Base-by-base conservation (phyloP, 352 stramenopile species). In the Phytophthora macrochlamydospora region DNA sequence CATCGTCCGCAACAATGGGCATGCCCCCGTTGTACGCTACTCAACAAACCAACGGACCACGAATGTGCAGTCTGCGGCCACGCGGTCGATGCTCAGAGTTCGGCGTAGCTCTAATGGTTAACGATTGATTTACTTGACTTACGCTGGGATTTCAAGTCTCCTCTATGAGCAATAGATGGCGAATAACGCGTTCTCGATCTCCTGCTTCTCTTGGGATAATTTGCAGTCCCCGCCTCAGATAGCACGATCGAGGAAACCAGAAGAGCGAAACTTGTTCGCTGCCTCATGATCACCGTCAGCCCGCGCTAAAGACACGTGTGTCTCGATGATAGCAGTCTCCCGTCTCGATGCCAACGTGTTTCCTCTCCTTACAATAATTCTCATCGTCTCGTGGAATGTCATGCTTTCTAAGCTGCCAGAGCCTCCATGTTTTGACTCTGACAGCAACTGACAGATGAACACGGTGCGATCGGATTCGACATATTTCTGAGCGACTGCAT, bases 21-120 rank as follows among this genome's bases (percentile, higher is more conserved):
- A 37, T 95, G 87, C 71, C 73, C 77, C 55, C 75, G 75, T 3
- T 95, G 87, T 62, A 95, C 87, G n/a, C 77, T 95, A 2, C 52
- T 89, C 9, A 95, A 95, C 58, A 61, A 81, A 18, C 28, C 55
- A 0, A 67, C 63, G 9, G 71, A 67, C 31, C 52, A 65, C 2
- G 61, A 43, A 11, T 95, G 85, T 55, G 81, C 64, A 4, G 87
- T 76, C 13, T 95, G 87, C 50, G 83, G 76, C 2, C 59, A 85
- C 43, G 59, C 24, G 53, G 65, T 62, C 35, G 42, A 11, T 46
- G 35, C 46, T 35, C 40, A 44, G 24, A 56, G 29, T 14, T 65
- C 49, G 28, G 24, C 51, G 42, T 62, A 65, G 54, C 5, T 66
- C 24, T 35, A 9, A 40, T 40, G 35, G 9, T 24, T 24, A 24